phyloP scores from a whole-genome alignment of 179 eudicot genomes.

The Actinidia arguta region DNA sequence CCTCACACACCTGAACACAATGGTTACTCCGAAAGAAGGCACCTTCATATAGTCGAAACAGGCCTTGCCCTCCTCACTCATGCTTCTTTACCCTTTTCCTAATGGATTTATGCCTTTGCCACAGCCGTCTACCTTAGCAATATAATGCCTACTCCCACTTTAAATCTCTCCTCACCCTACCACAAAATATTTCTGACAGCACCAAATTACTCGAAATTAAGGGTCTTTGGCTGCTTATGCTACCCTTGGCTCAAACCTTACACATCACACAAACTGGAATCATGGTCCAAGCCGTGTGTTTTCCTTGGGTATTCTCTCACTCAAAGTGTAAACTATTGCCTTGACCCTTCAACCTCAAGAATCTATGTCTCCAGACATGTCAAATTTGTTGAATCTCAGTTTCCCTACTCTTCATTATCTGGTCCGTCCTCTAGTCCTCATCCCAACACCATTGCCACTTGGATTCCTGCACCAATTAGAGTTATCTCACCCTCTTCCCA shows the following conservation, averaged over 20 bases:
- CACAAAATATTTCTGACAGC: neutral
- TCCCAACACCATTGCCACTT: too few relatives aligned
- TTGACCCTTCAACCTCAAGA: neutral
- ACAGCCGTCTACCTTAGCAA: neutral
- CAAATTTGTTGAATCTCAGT: neutral
- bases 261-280: neutral
- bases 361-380: neutral
- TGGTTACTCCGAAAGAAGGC: neutral
- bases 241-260: neutral
- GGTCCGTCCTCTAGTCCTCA: too few relatives aligned
- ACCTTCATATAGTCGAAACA: neutral
- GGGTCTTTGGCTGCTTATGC: neutral
- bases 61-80: neutral
- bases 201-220: neutral
- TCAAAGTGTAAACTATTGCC: neutral
- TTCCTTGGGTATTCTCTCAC: neutral
- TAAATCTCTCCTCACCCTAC: neutral
- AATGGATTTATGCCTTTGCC: neutral
- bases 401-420: neutral
- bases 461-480: too few relatives aligned
- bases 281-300: neutral
- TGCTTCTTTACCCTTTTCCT: neutral
- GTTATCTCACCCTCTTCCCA: too few relatives aligned
- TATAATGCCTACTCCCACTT: neutral
- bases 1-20: neutral